phyloP scores from a whole-genome alignment of 257 asterid species.

The Paulownia fortunei region DNA sequence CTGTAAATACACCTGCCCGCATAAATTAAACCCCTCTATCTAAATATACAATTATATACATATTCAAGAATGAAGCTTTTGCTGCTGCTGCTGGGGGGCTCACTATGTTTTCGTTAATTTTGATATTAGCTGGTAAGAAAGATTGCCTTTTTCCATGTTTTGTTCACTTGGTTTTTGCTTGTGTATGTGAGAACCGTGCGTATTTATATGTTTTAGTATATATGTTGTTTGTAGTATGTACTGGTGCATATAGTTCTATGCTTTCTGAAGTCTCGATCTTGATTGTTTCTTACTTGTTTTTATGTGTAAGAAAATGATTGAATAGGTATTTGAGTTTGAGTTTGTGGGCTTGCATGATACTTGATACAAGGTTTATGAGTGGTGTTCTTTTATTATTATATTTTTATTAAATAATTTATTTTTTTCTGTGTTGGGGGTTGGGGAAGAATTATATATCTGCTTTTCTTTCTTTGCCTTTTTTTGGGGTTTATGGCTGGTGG shows the following conservation, averaged over 20 bases:
- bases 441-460: slow-evolving; percentile 19
- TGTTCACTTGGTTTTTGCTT: slow-evolving; percentile 13
- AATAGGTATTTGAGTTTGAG: slow-evolving; percentile 32
- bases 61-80: slow-evolving; percentile 38
- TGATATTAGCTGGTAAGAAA: slow-evolving; percentile 42
- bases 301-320: no score
- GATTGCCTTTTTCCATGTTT: slow-evolving; percentile 10
- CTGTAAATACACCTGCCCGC: slow-evolving; percentile 42
- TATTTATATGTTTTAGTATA: no score
- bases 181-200: slow-evolving; percentile 1
- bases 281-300: slow-evolving; percentile 26
- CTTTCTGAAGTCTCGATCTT: slow-evolving; percentile 35
- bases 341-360: slow-evolving; percentile 44
- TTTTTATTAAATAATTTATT: neutral
- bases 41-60: neutral
- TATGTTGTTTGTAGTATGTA: slow-evolving; percentile 4
- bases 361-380: slow-evolving; percentile 25
- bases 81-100: slow-evolving; percentile 37
- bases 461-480: neutral
- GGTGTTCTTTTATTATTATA: neutral
- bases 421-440: slow-evolving; percentile 4
- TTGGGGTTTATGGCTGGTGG: no score
- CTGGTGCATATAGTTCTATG: slow-evolving; percentile 8
- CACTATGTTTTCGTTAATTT: slow-evolving; percentile 24
- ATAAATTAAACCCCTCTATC: slow-evolving; percentile 9